phyloP scores from a whole-genome alignment of 129 eudicot species.

The Heracleum sosnowskyi region DNA sequence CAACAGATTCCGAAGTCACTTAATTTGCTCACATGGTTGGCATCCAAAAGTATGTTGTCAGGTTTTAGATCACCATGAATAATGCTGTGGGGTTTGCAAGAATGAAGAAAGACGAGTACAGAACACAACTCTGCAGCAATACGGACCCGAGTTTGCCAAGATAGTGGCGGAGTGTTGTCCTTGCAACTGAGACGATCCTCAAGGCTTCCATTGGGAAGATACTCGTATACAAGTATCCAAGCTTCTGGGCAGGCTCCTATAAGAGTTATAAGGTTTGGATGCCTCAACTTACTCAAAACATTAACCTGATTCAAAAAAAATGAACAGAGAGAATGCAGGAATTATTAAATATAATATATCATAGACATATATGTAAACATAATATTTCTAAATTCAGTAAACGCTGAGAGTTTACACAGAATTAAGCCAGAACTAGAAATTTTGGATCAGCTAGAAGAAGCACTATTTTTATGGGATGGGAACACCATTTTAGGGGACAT shows the following conservation, averaged over 20 bases:
- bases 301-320: constrained; percentile 41
- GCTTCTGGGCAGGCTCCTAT: constrained; percentile 83
- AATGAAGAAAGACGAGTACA: constrained; percentile 73
- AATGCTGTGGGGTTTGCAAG: constrained; percentile 34
- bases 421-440: neutral
- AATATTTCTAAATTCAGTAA: neutral
- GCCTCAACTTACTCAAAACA: constrained; percentile 79
- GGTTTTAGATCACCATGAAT: constrained; percentile 88
- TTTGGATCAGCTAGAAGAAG: neutral
- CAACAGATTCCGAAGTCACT: constrained; percentile 89
- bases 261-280: constrained; percentile 80
- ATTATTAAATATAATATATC: neutral
- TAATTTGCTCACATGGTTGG: constrained; percentile 57
- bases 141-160: constrained; percentile 86
- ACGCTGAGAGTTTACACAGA: neutral
- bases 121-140: constrained; percentile 88
- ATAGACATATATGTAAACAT: neutral
- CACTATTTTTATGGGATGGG: neutral
- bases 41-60: constrained; percentile 66
- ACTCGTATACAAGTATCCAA: constrained; percentile 72
- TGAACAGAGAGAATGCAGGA: neutral
- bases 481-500: neutral
- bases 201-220: constrained; percentile 79
- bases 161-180: constrained; percentile 68
- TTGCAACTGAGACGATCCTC: constrained; percentile 88